These are phyloP conservation scores for Eucalyptus virginea DNA, from an alignment of 345 rosid genomes.

Conservation along the genomic window DNA sequence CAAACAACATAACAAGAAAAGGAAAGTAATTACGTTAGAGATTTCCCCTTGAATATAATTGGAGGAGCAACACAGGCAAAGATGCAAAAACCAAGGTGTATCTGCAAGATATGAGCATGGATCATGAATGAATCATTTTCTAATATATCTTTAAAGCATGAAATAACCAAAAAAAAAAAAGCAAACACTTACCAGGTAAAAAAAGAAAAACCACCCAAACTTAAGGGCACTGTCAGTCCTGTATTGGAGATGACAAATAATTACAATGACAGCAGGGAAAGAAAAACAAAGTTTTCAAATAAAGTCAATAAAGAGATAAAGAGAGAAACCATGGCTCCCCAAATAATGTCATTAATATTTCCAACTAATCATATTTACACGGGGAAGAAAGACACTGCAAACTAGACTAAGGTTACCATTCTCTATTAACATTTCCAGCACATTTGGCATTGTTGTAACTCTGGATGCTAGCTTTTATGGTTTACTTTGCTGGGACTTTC, in stretches of 20 bases:
- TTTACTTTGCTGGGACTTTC: background rate
- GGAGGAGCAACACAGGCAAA: slow-evolving; percentile 90
- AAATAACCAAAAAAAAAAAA: background rate
- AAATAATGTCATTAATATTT: background rate
- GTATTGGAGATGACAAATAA: background rate
- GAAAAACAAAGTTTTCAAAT: background rate
- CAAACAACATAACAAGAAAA: background rate
- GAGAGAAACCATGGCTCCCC: background rate
- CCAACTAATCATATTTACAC: background rate
- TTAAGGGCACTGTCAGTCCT: slow-evolving; percentile 98
- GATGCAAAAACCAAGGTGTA: slow-evolving; percentile 80
- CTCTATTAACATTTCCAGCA: background rate
- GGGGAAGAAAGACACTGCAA: background rate
- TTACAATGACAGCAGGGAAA: background rate
- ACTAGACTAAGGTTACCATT: background rate
- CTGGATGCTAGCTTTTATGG: background rate
- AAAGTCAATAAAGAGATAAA: background rate
- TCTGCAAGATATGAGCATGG: slow-evolving; percentile 30
- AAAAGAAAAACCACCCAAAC: slow-evolving; percentile 88
- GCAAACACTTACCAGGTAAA: slow-evolving; percentile 44
- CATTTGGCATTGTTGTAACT: background rate
- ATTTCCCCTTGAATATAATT: slow-evolving; percentile 85
- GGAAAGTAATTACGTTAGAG: slow-evolving; percentile 54
- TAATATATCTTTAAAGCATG: background rate
- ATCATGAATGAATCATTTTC: background rate